Base-by-base conservation (phyloP, 2,329 filamentous ascomycete genomes). In the Alternaria arborescens region DNA sequence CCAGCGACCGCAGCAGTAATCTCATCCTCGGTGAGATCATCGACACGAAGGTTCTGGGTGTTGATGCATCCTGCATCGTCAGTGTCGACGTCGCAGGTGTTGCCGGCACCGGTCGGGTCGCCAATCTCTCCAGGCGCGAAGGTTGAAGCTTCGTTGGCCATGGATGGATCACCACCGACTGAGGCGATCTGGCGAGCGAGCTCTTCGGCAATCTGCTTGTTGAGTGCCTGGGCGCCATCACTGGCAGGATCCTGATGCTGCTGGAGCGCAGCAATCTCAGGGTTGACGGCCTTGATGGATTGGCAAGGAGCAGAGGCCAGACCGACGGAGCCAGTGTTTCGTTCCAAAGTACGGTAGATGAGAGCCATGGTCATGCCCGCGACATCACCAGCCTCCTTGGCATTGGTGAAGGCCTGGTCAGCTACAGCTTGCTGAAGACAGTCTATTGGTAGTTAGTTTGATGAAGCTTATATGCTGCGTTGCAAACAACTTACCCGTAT, bases 231-330 rank as follows among this genome's bases (percentile, higher is more conserved):
- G 12, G 88, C 86, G 42, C 83, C 84, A 3, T 82, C 72, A 0
- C 86, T 86, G 20, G 88, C 89, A 28, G 89, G 87, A 73, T 91
- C 89, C 64, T 91, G 88, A 77, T 91, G 88, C 77, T 89, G 87
- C 55, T 82, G 78, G 60, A 91, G 74, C 43, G 87, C 87, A 28
- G 82, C 85, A 69, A 91, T 89, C 79, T 91, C 88, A 3, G 88
- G 83, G 78, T 91, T 91, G 59, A 82, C 81, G 16, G 88, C 86
- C 41, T 77, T 46, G 66, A 83, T 87, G 74, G 77, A 79, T 41
- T 77, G 82, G 80, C 88, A 91, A 50, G 84, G 77, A 32, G 83
- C 85, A 47, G 85, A 88, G n/a, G 82, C 83, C 44, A 82, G 76
- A 51, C 87, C 88, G 61, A 89, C 87, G 11, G 71, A 68, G 51